These are phyloP conservation scores for Tylopilus cervinicoccineus DNA, from an alignment of 768 basidiomycete species.

Conservation along the genomic window DNA sequence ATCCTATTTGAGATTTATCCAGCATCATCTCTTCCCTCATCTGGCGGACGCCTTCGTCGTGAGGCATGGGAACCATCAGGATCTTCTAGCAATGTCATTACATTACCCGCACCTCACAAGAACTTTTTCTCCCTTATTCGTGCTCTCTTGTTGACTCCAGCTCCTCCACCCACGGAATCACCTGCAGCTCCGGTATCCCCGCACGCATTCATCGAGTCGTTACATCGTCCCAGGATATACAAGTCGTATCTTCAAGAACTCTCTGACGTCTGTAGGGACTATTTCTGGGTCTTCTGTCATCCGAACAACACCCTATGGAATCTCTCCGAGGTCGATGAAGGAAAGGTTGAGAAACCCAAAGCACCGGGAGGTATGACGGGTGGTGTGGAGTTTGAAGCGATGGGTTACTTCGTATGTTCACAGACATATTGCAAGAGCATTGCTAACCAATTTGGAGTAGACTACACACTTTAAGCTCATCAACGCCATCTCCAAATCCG, in stretches of 20 bases:
- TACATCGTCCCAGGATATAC: constrained; percentile 69
- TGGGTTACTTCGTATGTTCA: constrained; percentile 84
- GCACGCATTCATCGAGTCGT: constrained; percentile 75
- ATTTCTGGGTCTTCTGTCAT: constrained; percentile 98
- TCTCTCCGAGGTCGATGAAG: constrained; percentile 77
- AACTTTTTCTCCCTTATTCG: constrained; percentile 72
- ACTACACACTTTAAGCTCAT: constrained; percentile 85
- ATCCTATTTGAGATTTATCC: constrained; percentile 90
- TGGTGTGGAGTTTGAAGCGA: constrained; percentile 97
- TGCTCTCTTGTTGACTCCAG: constrained; percentile 67
- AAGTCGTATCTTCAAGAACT: constrained; percentile 81
- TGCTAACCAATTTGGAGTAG: constrained; percentile 39
- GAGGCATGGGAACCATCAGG: constrained; percentile 57
- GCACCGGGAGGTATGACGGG: constrained; percentile 99
- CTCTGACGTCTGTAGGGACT: constrained; percentile 87
- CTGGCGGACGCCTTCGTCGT: constrained; percentile 35
- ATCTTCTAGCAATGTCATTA: constrained; percentile 48
- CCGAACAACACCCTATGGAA: constrained; percentile 91
- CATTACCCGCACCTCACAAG: constrained; percentile 70
- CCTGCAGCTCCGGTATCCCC: constrained; percentile 60
- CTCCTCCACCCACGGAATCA: constrained; percentile 61
- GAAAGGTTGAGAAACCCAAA: constrained; percentile 79
- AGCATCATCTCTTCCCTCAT: constrained; percentile 56
- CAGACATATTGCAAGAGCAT: background rate
- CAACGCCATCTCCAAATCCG: constrained; percentile 70